Evolutionary conservation across 345 rosid species (phyloP).

Genomic region (Clausena lansium): DNA sequence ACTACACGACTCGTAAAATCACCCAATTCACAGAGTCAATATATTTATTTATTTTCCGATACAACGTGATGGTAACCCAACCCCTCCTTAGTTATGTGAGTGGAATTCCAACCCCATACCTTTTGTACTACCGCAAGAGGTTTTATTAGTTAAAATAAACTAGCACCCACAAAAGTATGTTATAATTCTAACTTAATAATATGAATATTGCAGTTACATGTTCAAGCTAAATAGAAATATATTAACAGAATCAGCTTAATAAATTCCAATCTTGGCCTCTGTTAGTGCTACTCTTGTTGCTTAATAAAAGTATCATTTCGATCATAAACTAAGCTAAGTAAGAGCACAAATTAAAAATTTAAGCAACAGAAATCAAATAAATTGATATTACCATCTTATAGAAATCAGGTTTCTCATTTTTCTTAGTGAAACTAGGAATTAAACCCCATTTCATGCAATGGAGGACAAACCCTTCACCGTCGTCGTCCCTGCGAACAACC

Average conservation of each 20-base stretch:
- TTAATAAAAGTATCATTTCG: not conserved
- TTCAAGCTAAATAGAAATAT: not conserved
- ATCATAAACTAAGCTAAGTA: not conserved
- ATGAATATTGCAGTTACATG: not conserved
- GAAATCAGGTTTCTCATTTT: slow-evolving; percentile 77
- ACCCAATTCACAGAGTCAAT: not conserved
- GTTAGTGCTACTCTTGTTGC: not conserved
- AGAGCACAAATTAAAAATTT: not conserved
- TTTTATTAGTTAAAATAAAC: no score
- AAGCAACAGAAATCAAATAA: not conserved
- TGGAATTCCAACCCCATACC: no score
- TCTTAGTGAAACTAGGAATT: slow-evolving; percentile 75
- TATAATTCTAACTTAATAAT: not conserved
- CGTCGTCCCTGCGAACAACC: slow-evolving; percentile 57
- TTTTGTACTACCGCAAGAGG: no score
- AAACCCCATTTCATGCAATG: slow-evolving; percentile 96
- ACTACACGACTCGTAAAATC: not conserved
- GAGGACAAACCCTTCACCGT: slow-evolving; percentile 44
- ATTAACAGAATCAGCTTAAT: not conserved
- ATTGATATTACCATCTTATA: slow-evolving; percentile 61
- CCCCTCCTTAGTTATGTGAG: no score
- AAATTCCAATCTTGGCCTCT: not conserved
- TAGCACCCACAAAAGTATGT: no score
- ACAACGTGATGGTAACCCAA: no score
- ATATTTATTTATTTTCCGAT: no score